Evolutionary conservation across 1,139 yeast genomes (phyloP).

Genomic region (Taphrina wiesneri): DNA sequence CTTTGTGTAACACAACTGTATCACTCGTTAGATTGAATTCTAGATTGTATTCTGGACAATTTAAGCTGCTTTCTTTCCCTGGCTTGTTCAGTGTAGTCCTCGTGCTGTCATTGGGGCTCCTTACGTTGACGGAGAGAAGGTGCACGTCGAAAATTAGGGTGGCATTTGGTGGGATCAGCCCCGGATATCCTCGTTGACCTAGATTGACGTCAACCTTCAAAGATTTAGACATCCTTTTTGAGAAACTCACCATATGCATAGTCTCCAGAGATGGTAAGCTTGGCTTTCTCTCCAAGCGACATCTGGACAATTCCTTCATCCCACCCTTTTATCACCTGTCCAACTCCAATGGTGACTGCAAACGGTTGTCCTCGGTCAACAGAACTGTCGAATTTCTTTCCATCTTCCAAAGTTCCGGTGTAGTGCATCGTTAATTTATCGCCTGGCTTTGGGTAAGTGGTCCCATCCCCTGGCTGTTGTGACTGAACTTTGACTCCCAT

Average conservation of each 20-base stretch:
- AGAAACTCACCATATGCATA: slow-evolving; percentile 72
- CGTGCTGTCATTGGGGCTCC: neutral
- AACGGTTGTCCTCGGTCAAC: slow-evolving; percentile 87
- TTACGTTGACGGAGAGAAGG: slow-evolving; percentile 35
- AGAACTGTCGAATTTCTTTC: slow-evolving; percentile 92
- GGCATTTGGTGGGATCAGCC: slow-evolving; percentile 93
- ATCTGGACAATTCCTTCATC: slow-evolving; percentile 81
- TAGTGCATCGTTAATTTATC: slow-evolving; percentile 64
- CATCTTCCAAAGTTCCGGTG: slow-evolving; percentile 90
- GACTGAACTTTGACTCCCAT: slow-evolving; percentile 35
- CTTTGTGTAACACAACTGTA: neutral
- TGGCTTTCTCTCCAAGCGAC: slow-evolving; percentile 88
- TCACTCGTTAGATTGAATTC: neutral
- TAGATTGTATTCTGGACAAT: neutral
- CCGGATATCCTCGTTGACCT: slow-evolving; percentile 78
- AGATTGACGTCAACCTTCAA: neutral
- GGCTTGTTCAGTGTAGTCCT: neutral
- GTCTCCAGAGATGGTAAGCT: slow-evolving; percentile 82
- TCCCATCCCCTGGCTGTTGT: slow-evolving; percentile 33
- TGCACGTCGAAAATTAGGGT: slow-evolving; percentile 54
- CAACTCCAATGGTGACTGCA: slow-evolving; percentile 89
- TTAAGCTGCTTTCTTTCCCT: slow-evolving; percentile 20
- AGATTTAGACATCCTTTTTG: neutral
- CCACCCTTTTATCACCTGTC: slow-evolving; percentile 93
- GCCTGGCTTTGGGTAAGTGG: slow-evolving; percentile 34